Evolutionary conservation across 768 basidiomycete genomes (phyloP).

Genomic region (Rubroboletus pulcherrimus): DNA sequence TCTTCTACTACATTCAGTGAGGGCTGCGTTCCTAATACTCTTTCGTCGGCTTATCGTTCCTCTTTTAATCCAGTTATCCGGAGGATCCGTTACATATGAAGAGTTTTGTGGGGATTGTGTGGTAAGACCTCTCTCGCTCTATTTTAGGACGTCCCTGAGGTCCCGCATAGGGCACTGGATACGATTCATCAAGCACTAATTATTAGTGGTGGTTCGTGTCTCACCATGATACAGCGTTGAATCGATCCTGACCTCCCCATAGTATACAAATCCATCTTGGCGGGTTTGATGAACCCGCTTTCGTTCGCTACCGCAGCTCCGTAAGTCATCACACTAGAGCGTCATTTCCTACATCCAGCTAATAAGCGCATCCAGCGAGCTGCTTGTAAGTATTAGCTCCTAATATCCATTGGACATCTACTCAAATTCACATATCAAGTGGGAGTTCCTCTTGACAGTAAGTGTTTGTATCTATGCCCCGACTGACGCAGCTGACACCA

Average conservation of each 20-base stretch:
- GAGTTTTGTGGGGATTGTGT: neutral
- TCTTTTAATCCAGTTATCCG: neutral
- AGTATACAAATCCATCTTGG: slow-evolving; percentile 3
- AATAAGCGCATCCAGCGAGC: neutral
- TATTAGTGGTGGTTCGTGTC: slow-evolving; percentile 1
- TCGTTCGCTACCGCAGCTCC: neutral
- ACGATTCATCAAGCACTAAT: slow-evolving; percentile 1
- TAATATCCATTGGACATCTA: too few species aligned
- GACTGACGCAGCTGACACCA: too few species aligned
- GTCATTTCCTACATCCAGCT: neutral
- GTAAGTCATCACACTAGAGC: neutral
- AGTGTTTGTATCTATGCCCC: too few species aligned
- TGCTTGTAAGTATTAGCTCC: neutral
- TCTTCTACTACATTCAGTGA: slow-evolving; percentile 8
- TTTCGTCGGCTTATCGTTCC: neutral
- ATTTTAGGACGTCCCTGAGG: neutral
- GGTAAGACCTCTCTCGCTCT: neutral
- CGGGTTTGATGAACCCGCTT: neutral
- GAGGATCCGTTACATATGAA: neutral
- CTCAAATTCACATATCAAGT: too few species aligned
- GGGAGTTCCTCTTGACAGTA: too few species aligned
- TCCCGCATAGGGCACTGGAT: neutral
- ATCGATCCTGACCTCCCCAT: too few species aligned
- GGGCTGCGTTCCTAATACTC: neutral
- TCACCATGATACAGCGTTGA: neutral